These are phyloP conservation scores for Nissolia schottii DNA, from an alignment of 306 rosid genomes.

Conservation along the genomic window DNA sequence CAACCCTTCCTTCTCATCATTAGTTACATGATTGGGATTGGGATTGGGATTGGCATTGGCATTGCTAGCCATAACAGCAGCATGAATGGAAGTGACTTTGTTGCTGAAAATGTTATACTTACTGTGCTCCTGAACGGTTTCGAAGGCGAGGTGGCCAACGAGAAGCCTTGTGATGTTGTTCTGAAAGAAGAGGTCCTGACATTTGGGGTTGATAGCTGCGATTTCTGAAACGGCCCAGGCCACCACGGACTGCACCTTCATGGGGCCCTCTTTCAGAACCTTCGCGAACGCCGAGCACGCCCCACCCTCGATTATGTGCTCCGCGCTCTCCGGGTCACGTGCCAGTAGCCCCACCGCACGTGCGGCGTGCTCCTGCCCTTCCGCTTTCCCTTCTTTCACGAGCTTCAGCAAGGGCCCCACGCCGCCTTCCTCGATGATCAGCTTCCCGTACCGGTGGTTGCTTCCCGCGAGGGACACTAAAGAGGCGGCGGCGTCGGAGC, in stretches of 20 bases:
- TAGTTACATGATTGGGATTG: too few relatives aligned
- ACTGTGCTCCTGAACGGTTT: slow-evolving; percentile 82
- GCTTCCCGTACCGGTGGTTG: slow-evolving; percentile 64
- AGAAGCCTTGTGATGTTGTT: slow-evolving; percentile 71
- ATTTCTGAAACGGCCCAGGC: slow-evolving; percentile 86
- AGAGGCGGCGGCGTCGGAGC: slow-evolving; percentile 79
- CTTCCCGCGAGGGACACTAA: slow-evolving; percentile 64
- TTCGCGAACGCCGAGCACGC: slow-evolving; percentile 66
- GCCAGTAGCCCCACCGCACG: slow-evolving; percentile 67
- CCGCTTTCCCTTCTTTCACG: slow-evolving; percentile 64
- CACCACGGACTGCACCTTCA: slow-evolving; percentile 71
- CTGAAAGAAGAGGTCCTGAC: slow-evolving; percentile 86
- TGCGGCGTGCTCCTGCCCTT: slow-evolving; percentile 80
- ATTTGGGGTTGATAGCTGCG: slow-evolving; percentile 55
- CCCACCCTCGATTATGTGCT: slow-evolving; percentile 61
- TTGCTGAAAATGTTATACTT: slow-evolving; percentile 59
- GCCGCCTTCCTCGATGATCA: slow-evolving; percentile 83
- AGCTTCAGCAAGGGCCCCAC: slow-evolving; percentile 63
- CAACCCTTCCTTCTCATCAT: slow-evolving; percentile 22
- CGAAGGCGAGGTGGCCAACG: slow-evolving; percentile 87
- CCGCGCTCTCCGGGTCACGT: slow-evolving; percentile 68
- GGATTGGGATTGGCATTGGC: slow-evolving; percentile 22
- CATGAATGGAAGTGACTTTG: slow-evolving; percentile 76
- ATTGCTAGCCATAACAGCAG: slow-evolving; percentile 61
- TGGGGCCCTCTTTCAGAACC: slow-evolving; percentile 75